Evolutionary conservation across 2,329 filamentous ascomycete genomes (phyloP).

Genomic region (Helotiales sp.): DNA sequence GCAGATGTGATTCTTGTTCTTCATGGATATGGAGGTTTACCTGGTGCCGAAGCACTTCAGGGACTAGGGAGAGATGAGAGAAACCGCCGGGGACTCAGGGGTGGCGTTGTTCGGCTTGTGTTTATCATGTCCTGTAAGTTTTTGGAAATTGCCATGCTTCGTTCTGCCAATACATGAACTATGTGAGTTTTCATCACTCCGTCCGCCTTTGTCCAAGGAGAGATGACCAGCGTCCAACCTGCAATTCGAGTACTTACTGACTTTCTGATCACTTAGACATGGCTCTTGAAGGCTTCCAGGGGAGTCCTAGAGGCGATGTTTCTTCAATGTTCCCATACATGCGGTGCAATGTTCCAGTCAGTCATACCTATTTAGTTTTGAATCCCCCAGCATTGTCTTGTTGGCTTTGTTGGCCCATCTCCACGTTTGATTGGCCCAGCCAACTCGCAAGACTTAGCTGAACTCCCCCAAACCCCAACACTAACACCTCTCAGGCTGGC

Average conservation of each 20-base stretch:
- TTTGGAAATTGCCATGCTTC: constrained; percentile 4
- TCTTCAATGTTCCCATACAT: constrained; percentile 41
- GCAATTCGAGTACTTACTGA: not conserved
- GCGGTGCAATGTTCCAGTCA: constrained; percentile 44
- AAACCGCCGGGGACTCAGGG: constrained; percentile 28
- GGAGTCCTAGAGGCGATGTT: constrained; percentile 34
- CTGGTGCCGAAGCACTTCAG: constrained; percentile 36
- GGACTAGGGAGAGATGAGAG: constrained; percentile 36
- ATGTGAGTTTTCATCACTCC: constrained; percentile 9
- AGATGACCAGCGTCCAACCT: not conserved
- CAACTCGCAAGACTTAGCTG: not conserved
- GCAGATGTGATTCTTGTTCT: constrained; percentile 40
- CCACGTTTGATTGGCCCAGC: not conserved
- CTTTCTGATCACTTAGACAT: constrained; percentile 24
- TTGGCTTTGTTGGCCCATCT: not conserved
- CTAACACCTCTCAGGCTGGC: constrained; percentile 36
- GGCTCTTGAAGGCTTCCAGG: constrained; percentile 30
- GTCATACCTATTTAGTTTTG: constrained; percentile 22
- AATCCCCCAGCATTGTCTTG: not conserved
- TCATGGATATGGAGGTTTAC: constrained; percentile 36
- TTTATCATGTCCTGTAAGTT: constrained; percentile 47
- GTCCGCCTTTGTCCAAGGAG: not conserved
- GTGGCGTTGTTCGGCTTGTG: constrained; percentile 43
- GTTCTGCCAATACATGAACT: not conserved
- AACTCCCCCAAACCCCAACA: not conserved